Evolutionary conservation across 306 rosid genomes (phyloP).

Genomic region (Rosa rugosa): DNA sequence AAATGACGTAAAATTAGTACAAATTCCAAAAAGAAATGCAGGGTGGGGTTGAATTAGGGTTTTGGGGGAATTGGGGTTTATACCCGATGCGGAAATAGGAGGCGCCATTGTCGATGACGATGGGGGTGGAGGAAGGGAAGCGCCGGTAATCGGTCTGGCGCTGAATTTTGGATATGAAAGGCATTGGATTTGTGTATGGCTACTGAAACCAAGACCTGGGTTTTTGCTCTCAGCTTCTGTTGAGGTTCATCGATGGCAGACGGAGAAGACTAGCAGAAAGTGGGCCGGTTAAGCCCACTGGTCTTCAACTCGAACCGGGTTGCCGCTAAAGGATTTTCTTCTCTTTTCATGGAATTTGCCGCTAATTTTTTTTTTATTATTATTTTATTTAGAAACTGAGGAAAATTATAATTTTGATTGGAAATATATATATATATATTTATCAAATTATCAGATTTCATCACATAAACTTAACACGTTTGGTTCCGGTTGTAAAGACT

Average conservation of each 20-base stretch:
- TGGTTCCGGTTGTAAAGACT: too few relatives aligned
- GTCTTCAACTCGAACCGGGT: not conserved
- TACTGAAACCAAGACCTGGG: not conserved
- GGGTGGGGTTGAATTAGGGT: slow-evolving; percentile 43
- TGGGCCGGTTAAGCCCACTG: slow-evolving; percentile 8
- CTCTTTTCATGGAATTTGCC: too few relatives aligned
- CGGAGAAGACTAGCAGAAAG: not conserved
- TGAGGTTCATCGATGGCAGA: not conserved
- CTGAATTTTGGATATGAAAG: slow-evolving; percentile 55
- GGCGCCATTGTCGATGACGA: slow-evolving; percentile 89
- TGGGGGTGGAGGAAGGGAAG: slow-evolving; percentile 59
- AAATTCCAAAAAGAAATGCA: not conserved
- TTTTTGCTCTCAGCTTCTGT: not conserved
- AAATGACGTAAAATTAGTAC: not conserved
- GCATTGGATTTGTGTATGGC: slow-evolving; percentile 34
- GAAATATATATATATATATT: too few relatives aligned
- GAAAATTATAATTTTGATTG: too few relatives aligned
- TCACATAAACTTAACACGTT: too few relatives aligned
- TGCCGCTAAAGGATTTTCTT: not conserved
- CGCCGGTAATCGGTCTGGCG: slow-evolving; percentile 63
- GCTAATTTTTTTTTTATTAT: too few relatives aligned
- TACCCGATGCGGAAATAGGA: slow-evolving; percentile 87
- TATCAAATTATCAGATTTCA: too few relatives aligned
- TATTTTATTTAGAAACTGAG: too few relatives aligned
- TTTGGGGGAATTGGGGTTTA: slow-evolving; percentile 2